Evolutionary conservation across 2,329 filamentous ascomycete species (phyloP).

Genomic region (Xylogone sp.): DNA sequence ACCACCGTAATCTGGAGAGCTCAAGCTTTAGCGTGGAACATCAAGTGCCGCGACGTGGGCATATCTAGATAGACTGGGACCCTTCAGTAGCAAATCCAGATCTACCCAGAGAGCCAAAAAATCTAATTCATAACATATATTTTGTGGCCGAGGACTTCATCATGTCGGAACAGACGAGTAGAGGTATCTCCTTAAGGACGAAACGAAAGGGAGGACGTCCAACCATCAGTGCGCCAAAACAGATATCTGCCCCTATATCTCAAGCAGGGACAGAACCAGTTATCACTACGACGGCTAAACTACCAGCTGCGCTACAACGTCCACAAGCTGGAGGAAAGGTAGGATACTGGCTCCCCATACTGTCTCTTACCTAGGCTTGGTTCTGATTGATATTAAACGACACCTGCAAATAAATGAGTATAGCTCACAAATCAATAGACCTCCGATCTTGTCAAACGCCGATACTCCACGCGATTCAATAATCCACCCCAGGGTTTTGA

Average conservation of each 20-base stretch:
- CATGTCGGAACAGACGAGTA: constrained; percentile 61
- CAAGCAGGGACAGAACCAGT: constrained; percentile 37
- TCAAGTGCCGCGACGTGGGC: neutral
- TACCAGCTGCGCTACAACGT: constrained; percentile 38
- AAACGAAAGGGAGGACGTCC: constrained; percentile 57
- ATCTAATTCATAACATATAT: neutral
- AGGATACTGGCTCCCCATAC: constrained; percentile 9
- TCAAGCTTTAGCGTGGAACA: constrained; percentile 5
- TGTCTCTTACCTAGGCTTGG: neutral
- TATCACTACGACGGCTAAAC: neutral
- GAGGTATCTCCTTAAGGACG: constrained; percentile 56
- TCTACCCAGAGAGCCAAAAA: neutral
- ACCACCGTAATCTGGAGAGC: neutral
- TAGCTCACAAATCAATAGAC: constrained; percentile 36
- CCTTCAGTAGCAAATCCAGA: neutral
- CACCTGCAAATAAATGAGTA: neutral
- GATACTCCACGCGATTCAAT: constrained; percentile 92
- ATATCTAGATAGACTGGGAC: too few relatives aligned
- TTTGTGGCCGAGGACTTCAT: constrained; percentile 1
- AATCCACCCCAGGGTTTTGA: constrained; percentile 68
- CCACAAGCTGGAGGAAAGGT: constrained; percentile 56
- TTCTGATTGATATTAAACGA: neutral
- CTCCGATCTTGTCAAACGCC: constrained; percentile 83
- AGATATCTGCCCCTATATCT: constrained; percentile 58
- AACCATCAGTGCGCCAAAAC: constrained; percentile 57